Evolutionary conservation across 441 rosid species (phyloP), one percentile per base, ranked within the genome.

Genomic region (Eutrema salsugineum): DNA sequence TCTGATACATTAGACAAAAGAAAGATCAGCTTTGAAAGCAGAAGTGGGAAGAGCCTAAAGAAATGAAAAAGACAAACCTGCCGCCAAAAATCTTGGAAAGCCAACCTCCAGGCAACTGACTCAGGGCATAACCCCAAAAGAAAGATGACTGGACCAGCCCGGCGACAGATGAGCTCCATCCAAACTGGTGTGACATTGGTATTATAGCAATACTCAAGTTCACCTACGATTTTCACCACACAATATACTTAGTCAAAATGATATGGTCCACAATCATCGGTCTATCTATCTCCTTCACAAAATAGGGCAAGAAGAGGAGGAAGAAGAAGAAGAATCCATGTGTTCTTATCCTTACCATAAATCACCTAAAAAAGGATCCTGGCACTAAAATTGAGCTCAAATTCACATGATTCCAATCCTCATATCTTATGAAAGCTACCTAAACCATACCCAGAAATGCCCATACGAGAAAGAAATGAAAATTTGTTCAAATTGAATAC

Each of bases 71-170:
- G 66, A 81, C 92, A 73, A 71, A 94, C 99, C 95, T 88, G 65
- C 99, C 99, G 39, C 97, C 99, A 66, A 91, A 87, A 73, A 85
- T 75, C 87, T 89, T 94, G 42, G 98, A 75, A 72, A 90, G 91
- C 98, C 97, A 94, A 59, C 96, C 97, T 12, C 98, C 96, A 11
- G 97, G 97, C 80, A 91, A 84, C 79, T 90, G 96, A 71, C 97
- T 94, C 85, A 94, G 69, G 0, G 98, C 94, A 79, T 94, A 94
- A 36, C 97, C 98, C 96, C 93, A 91, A 68, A 94, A 94, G 87
- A 94, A 94, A 0, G 97, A 94, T 4, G 98, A 94, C 78, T 91
- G 96, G 65, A 94, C 99, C 75, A 90, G 72, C 2, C 99, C 99
- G 8, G 97, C 97, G 30, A 83, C 78, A 2, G 98, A 86, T 36